These are phyloP conservation scores for Heteromeles arbutifolia DNA, from an alignment of 306 rosid genomes.

Conservation along the genomic window DNA sequence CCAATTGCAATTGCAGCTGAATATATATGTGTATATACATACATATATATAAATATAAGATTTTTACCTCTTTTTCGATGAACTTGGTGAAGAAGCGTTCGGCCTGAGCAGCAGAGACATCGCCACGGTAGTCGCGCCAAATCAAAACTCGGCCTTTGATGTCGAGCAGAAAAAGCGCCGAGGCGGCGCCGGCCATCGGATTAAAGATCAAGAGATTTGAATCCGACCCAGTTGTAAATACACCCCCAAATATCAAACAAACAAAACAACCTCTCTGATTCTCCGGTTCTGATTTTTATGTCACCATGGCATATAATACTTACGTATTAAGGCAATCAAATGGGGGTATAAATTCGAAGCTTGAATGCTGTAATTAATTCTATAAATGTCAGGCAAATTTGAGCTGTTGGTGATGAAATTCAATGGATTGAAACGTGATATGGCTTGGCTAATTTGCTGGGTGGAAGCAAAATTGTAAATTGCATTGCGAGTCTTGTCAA, in stretches of 20 bases:
- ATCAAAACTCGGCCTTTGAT: slow-evolving; percentile 84
- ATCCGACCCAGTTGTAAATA: not conserved
- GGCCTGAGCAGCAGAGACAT: slow-evolving; percentile 68
- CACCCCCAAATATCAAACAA: not conserved
- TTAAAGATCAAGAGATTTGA: not conserved
- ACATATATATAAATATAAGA: not conserved
- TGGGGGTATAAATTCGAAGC: not conserved
- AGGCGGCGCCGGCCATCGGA: slow-evolving; percentile 75
- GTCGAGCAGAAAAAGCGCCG: slow-evolving; percentile 76
- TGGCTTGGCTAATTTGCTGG: not conserved
- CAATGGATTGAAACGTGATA: not conserved
- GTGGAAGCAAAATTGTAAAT: not conserved
- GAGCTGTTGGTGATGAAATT: not conserved
- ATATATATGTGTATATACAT: not conserved
- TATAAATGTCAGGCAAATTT: not conserved
- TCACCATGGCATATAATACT: not conserved
- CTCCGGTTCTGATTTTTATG: not conserved
- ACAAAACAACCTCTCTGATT: not conserved
- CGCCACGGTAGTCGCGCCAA: slow-evolving; percentile 93
- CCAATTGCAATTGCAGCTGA: not conserved
- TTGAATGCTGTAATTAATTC: not conserved
- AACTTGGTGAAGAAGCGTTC: slow-evolving; percentile 88
- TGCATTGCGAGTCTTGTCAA: not conserved
- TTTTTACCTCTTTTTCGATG: slow-evolving; percentile 66
- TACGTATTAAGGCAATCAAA: not conserved